phyloP scores from a whole-genome alignment of 306 rosid species.

The Purshia tridentata region DNA sequence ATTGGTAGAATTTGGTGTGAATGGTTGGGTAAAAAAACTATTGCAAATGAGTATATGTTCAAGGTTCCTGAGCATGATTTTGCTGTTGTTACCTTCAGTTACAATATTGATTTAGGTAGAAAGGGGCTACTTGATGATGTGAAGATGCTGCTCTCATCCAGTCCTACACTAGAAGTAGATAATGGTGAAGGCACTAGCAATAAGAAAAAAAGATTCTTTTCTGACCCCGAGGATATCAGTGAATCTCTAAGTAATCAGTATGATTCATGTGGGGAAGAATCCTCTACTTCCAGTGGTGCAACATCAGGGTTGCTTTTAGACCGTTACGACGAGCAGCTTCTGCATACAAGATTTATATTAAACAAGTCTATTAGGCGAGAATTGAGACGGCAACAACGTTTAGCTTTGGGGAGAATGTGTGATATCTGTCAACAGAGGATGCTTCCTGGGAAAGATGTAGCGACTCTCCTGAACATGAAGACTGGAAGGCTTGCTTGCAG shows the following conservation, averaged over 20 bases:
- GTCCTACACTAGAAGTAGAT: slow-evolving; percentile 39
- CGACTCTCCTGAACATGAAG: slow-evolving; percentile 70
- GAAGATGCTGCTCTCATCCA: slow-evolving; percentile 47
- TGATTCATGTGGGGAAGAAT: slow-evolving; percentile 63
- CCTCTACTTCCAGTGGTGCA: slow-evolving; percentile 47
- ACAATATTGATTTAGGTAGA: slow-evolving; percentile 66
- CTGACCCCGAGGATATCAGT: slow-evolving; percentile 55
- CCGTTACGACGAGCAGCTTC: slow-evolving; percentile 50
- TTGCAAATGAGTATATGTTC: slow-evolving; percentile 23
- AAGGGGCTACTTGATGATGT: slow-evolving; percentile 53
- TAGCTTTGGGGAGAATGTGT: slow-evolving; percentile 79
- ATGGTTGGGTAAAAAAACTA: slow-evolving; percentile 67
- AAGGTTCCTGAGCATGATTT: slow-evolving; percentile 56
- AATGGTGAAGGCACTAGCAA: slow-evolving; percentile 26
- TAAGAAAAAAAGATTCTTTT: slow-evolving; percentile 60
- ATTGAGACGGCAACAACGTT: slow-evolving; percentile 69
- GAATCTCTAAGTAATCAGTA: slow-evolving; percentile 49
- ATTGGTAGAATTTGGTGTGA: slow-evolving; percentile 87
- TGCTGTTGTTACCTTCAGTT: slow-evolving; percentile 63
- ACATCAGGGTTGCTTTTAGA: slow-evolving; percentile 41
- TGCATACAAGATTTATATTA: slow-evolving; percentile 50
- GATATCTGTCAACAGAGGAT: slow-evolving; percentile 87
- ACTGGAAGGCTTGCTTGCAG: slow-evolving; percentile 79
- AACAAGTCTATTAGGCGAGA: slow-evolving; percentile 70
- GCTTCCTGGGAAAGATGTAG: slow-evolving; percentile 94